These are phyloP conservation scores for Fusarium anthophilum DNA, from an alignment of 2,329 filamentous ascomycete genomes.

Conservation along the genomic window DNA sequence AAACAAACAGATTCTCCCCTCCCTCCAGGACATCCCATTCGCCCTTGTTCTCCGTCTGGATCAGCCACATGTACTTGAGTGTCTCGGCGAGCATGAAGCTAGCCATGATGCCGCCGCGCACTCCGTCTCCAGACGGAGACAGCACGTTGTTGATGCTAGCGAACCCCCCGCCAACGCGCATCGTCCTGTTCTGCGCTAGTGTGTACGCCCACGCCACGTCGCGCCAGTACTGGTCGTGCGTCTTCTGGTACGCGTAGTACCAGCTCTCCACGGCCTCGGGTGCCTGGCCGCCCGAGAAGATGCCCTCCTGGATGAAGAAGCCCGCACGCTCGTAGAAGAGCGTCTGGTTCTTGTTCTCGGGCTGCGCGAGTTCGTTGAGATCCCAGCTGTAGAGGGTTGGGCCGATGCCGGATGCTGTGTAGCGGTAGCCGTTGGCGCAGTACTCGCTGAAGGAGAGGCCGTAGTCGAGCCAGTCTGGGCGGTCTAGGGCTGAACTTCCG, in stretches of 20 bases:
- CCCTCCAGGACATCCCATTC: slow-evolving; percentile 13
- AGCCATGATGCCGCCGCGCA: slow-evolving; percentile 69
- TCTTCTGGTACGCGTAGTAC: slow-evolving; percentile 80
- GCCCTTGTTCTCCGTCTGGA: slow-evolving; percentile 65
- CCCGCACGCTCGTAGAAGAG: neutral
- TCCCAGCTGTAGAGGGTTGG: slow-evolving; percentile 11
- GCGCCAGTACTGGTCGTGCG: slow-evolving; percentile 70
- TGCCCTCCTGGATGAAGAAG: neutral
- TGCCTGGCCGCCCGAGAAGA: neutral
- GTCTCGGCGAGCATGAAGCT: slow-evolving; percentile 86
- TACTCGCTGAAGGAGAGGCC: slow-evolving; percentile 9
- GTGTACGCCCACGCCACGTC: slow-evolving; percentile 69
- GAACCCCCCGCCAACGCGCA: neutral
- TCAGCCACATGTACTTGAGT: slow-evolving; percentile 70
- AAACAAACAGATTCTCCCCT: slow-evolving; percentile 57
- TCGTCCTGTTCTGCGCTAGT: neutral
- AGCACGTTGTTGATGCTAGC: slow-evolving; percentile 64
- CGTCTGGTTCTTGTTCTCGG: neutral
- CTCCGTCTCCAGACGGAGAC: slow-evolving; percentile 65
- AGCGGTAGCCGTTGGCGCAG: slow-evolving; percentile 1
- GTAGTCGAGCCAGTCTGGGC: slow-evolving; percentile 49
- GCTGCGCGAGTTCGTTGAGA: neutral
- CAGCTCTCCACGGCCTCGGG: slow-evolving; percentile 79
- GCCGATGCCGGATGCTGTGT: neutral
- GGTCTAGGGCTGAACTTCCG: slow-evolving; percentile 61